phyloP scores from a whole-genome alignment of 2,329 filamentous ascomycete species.

The Ilyonectria sp. region DNA sequence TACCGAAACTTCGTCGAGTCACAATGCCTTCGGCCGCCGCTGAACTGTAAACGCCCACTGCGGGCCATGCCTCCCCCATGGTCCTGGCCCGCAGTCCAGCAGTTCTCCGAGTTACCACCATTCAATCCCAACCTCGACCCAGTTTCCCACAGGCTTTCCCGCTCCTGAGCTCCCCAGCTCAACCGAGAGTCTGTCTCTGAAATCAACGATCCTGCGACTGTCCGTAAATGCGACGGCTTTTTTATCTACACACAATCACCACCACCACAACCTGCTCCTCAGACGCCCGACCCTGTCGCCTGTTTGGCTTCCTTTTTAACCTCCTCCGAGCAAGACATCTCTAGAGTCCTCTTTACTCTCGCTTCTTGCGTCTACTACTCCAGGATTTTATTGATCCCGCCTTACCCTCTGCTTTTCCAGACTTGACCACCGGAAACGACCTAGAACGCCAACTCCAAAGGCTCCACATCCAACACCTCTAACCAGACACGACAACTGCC shows the following conservation, averaged over 20 bases:
- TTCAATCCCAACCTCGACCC: slow-evolving; percentile 72
- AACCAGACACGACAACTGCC: slow-evolving; percentile 2
- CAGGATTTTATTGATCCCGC: background rate
- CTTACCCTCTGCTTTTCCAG: background rate
- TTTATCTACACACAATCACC: slow-evolving; percentile 32
- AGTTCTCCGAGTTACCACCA: slow-evolving; percentile 81
- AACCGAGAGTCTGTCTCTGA: slow-evolving; percentile 58
- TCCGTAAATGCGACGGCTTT: slow-evolving; percentile 50
- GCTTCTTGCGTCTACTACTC: background rate
- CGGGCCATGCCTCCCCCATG: slow-evolving; percentile 68
- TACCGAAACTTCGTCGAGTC: slow-evolving; percentile 78
- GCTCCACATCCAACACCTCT: slow-evolving; percentile 1
- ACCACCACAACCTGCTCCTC: slow-evolving; percentile 19
- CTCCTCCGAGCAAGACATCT: background rate
- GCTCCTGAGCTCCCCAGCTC: slow-evolving; percentile 57
- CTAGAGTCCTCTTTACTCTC: background rate
- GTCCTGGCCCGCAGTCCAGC: slow-evolving; percentile 83
- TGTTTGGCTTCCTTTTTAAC: background rate
- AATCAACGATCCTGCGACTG: slow-evolving; percentile 50
- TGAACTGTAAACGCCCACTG: slow-evolving; percentile 94
- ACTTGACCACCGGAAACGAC: background rate
- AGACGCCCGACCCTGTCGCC: slow-evolving; percentile 1
- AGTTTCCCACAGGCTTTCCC: slow-evolving; percentile 74
- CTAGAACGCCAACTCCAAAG: background rate
- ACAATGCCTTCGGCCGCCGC: slow-evolving; percentile 82